phyloP scores from a whole-genome alignment of 257 asterid genomes.

The Ligustrum vulgare region DNA sequence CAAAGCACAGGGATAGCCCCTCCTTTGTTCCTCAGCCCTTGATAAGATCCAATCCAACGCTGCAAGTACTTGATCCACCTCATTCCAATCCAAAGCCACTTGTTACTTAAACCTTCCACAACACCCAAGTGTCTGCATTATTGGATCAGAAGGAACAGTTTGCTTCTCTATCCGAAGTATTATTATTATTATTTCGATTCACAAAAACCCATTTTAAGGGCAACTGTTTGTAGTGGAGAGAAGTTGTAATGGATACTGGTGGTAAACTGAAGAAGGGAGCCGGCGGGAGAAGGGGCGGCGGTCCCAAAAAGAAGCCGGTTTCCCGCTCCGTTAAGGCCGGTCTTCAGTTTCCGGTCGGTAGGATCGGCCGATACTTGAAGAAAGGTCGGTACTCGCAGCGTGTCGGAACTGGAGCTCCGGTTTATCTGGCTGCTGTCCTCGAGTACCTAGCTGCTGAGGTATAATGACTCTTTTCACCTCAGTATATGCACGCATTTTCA shows the following conservation, averaged over 20 bases:
- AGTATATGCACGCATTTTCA: conserved; percentile 3
- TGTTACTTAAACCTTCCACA: conserved; percentile 27
- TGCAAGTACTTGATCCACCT: conserved; percentile 8
- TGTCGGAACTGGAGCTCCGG: conserved; percentile 50
- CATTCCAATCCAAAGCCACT: not conserved
- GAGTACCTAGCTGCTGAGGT: conserved; percentile 62
- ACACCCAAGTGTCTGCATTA: not conserved
- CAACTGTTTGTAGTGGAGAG: not conserved
- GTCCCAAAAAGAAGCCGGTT: conserved; percentile 55
- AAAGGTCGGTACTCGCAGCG: conserved; percentile 49
- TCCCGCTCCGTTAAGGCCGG: conserved; percentile 55
- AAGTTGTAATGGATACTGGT: conserved; percentile 26
- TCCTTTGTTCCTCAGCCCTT: conserved; percentile 3
- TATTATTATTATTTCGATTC: not conserved
- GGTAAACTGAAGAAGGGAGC: conserved; percentile 52
- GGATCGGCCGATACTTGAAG: conserved; percentile 60
- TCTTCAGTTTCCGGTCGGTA: conserved; percentile 54
- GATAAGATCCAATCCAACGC: conserved; percentile 30
- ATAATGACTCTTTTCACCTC: not conserved
- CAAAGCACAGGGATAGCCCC: conserved; percentile 27
- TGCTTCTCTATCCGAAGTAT: not conserved
- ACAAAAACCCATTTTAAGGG: not conserved
- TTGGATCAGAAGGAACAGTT: not conserved
- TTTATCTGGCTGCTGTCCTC: conserved; percentile 51
- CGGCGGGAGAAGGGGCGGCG: conserved; percentile 51